These are phyloP conservation scores for Cordyceps farinosa DNA, from an alignment of 2,329 filamentous ascomycete genomes.

Conservation along the genomic window DNA sequence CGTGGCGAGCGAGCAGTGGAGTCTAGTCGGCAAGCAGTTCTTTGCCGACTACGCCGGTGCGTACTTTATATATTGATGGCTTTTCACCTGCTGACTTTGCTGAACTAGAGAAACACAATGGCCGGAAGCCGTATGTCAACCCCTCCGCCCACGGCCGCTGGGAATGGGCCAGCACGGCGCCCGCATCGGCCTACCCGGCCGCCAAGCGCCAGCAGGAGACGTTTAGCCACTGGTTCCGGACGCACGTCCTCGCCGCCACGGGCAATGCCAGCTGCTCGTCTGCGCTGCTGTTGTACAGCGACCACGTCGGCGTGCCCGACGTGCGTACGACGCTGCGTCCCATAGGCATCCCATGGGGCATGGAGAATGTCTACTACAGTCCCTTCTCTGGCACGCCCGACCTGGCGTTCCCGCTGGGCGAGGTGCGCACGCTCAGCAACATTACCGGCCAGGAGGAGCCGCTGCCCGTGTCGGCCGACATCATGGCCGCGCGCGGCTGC, in stretches of 20 bases:
- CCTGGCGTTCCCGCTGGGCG: constrained; percentile 40
- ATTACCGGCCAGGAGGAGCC: constrained; percentile 38
- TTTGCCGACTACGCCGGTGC: constrained; percentile 15
- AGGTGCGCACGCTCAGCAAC: constrained; percentile 37
- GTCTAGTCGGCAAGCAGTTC: constrained; percentile 12
- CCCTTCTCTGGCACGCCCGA: constrained; percentile 27
- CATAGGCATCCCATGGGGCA: constrained; percentile 12
- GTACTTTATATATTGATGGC: background rate
- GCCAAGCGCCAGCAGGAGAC: constrained; percentile 31
- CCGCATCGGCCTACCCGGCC: constrained; percentile 17
- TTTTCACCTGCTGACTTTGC: background rate
- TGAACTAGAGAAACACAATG: constrained; percentile 7
- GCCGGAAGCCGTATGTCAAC: constrained; percentile 15
- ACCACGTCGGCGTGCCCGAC: constrained; percentile 14
- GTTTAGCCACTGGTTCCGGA: constrained; percentile 33
- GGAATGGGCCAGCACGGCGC: background rate
- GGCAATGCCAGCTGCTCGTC: constrained; percentile 27
- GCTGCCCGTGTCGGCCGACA: constrained; percentile 39
- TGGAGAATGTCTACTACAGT: constrained; percentile 29
- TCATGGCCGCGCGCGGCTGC: constrained; percentile 41
- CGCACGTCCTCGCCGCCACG: constrained; percentile 25
- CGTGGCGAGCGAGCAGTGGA: constrained; percentile 6
- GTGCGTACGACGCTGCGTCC: constrained; percentile 24
- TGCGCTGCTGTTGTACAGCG: constrained; percentile 29
- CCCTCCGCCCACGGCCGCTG: constrained; percentile 12